phyloP scores from a whole-genome alignment of 2,329 filamentous ascomycete species.

The Paracorniculantispora psalliotae region DNA sequence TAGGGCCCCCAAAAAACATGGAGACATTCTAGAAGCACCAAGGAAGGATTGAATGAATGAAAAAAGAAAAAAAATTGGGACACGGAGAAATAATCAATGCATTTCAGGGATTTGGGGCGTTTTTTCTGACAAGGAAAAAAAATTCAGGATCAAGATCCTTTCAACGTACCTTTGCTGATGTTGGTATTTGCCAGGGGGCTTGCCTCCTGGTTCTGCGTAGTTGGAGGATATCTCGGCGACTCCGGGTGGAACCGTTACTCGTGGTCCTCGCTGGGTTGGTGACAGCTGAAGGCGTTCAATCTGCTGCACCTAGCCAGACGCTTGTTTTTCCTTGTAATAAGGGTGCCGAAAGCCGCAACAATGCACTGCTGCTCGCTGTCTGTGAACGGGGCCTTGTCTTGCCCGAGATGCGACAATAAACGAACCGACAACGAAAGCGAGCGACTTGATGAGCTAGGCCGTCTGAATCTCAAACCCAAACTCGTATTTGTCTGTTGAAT shows the following conservation, averaged over 20 bases:
- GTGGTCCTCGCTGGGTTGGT: too few species aligned
- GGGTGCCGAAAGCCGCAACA: too few species aligned
- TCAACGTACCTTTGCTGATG: neutral
- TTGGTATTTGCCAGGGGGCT: neutral
- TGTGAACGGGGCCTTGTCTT: neutral
- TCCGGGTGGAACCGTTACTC: too few species aligned
- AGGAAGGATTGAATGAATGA: neutral
- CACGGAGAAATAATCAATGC: neutral
- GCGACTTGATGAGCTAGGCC: neutral
- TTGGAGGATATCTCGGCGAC: too few species aligned
- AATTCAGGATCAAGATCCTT: neutral
- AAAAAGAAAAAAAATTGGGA: neutral
- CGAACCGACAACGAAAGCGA: neutral
- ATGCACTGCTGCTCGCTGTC: too few species aligned
- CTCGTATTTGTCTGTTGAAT: neutral
- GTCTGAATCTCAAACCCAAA: too few species aligned
- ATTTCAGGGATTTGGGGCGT: neutral
- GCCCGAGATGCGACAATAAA: neutral
- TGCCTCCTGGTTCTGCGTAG: too few species aligned
- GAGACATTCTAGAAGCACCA: conserved; percentile 8
- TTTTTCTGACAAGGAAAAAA: neutral
- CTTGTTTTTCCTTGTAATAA: too few species aligned
- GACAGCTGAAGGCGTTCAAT: too few species aligned
- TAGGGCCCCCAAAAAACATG: neutral
- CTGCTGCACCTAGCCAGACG: too few species aligned